Percentiles rank a stretch among this genome's conserved stretches.
phyloP scores from a whole-genome alignment of 2,329 filamentous ascomycete genomes.

The Cephalotrichum gorgonifer region DNA sequence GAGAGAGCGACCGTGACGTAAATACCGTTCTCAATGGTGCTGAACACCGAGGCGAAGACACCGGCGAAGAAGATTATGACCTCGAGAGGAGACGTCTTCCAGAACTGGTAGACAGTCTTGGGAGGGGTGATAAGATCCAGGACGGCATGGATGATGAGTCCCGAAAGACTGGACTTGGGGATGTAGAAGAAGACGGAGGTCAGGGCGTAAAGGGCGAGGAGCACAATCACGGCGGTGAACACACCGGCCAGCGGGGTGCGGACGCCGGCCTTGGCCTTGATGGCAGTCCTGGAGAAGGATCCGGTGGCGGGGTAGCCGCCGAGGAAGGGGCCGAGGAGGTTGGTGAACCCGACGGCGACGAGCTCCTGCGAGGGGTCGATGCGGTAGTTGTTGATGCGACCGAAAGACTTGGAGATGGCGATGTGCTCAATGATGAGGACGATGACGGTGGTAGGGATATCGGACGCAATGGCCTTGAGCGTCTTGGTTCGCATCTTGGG shows the following conservation, averaged over 20 bases:
- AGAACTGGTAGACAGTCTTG: constrained; percentile 89
- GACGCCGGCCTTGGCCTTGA: constrained; percentile 94
- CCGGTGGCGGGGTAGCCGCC: constrained; percentile 89
- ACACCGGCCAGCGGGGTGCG: constrained; percentile 84
- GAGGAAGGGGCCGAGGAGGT: constrained; percentile 74
- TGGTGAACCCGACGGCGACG: constrained; percentile 85
- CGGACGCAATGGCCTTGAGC: constrained; percentile 54
- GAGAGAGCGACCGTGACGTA: constrained; percentile 78
- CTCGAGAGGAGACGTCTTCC: constrained; percentile 83
- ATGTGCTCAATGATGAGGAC: constrained; percentile 97
- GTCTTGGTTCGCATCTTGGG: constrained; percentile 59
- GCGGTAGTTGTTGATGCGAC: constrained; percentile 88
- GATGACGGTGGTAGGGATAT: constrained; percentile 79
- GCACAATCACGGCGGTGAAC: constrained; percentile 75
- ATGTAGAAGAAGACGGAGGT: constrained; percentile 92
- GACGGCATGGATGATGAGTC: constrained; percentile 92
- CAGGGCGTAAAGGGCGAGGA: constrained; percentile 82
- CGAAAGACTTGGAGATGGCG: constrained; percentile 94
- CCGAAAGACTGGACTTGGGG: constrained; percentile 67
- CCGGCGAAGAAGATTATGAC: constrained; percentile 88
- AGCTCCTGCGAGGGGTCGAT: constrained; percentile 95
- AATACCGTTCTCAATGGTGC: constrained; percentile 81
- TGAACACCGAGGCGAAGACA: constrained; percentile 82
- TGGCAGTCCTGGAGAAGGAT: constrained; percentile 91
- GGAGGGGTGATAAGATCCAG: constrained; percentile 86